Base-by-base conservation (phyloP, 1,139 yeast species). In the Yamadazyma membranifaciens region DNA sequence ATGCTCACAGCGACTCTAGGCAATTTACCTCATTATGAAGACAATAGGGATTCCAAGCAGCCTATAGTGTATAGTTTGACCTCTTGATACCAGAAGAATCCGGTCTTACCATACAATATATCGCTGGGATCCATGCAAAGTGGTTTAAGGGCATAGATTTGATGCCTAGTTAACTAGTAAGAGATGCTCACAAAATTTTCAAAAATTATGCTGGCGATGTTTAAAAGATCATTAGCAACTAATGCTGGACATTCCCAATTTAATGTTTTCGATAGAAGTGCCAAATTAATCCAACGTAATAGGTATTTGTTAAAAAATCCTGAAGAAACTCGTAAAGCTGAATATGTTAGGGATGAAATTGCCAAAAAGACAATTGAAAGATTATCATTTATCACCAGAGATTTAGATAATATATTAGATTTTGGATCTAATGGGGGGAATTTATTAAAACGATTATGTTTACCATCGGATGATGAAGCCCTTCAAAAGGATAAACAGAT, bases 361-460 rank as follows among this genome's bases (percentile, higher is more conserved):
- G 91, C 94, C 1, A 55, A 67, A 17, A 77, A 87, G 43, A 81
- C 91, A 24, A 77, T 86, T 24, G 95, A 87, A 52, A 69, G 96
- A 45, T 61, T 87, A 38, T 82, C 89, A 3, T 85, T 85, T 56
- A 76, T 87, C 37, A 81, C 86, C 31, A 67, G 92, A 41, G 75
- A 76, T 25, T 81, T 87, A 51, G 68, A 73, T 13, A 65, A 68
- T 26, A 74, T 83, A 25, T 62, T 87, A 43, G 95, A 87, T 57
- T 74, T 84, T 43, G 96, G 96, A 2, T 73, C 83, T 9, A 81
- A 87, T 39, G 73, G 84, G 40, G 95, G 95, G 0, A 80, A 65
- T 60, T 81, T 56, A 73, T 42, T 69, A 30, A 65, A 63, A 39
- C 59, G 56, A 37, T 52, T 72, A 27, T 69, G 73, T 47, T 47